phyloP scores from a whole-genome alignment of 306 rosid genomes.

The Comarum palustre region DNA sequence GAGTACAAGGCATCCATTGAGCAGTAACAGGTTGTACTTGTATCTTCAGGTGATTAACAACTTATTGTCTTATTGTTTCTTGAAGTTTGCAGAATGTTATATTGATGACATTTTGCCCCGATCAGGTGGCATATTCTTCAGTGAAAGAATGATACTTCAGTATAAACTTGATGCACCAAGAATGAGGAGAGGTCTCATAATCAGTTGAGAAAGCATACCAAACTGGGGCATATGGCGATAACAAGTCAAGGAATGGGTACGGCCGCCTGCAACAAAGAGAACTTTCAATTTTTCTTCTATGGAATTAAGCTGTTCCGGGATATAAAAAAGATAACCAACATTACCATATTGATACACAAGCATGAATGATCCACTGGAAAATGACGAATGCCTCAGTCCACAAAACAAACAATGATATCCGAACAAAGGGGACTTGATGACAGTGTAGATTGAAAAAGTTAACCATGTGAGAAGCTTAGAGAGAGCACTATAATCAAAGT shows the following conservation, averaged over 20 bases:
- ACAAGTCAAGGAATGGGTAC: slow-evolving; percentile 77
- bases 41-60: not conserved
- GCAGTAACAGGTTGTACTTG: not conserved
- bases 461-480: slow-evolving; percentile 17
- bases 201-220: slow-evolving; percentile 48
- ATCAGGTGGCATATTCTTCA: not conserved
- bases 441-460: slow-evolving; percentile 29
- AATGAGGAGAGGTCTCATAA: slow-evolving; percentile 9
- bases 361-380: slow-evolving; percentile 66
- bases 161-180: not conserved
- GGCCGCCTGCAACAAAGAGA: slow-evolving; percentile 68
- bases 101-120: not conserved
- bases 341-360: slow-evolving; percentile 54
- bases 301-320: slow-evolving; percentile 11
- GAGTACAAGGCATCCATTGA: not conserved
- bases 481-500: not conserved
- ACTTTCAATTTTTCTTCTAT: slow-evolving; percentile 8
- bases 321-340: slow-evolving; percentile 1
- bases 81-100: not conserved
- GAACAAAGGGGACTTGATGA: slow-evolving; percentile 50
- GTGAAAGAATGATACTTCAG: not conserved
- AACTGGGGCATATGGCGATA: slow-evolving; percentile 57
- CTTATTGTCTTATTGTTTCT: not conserved
- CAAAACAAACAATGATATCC: slow-evolving; percentile 65
- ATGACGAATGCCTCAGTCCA: slow-evolving; percentile 64